These are phyloP conservation scores for Sporobolomyces roseus DNA, from an alignment of 768 basidiomycete genomes.

Conservation along the genomic window DNA sequence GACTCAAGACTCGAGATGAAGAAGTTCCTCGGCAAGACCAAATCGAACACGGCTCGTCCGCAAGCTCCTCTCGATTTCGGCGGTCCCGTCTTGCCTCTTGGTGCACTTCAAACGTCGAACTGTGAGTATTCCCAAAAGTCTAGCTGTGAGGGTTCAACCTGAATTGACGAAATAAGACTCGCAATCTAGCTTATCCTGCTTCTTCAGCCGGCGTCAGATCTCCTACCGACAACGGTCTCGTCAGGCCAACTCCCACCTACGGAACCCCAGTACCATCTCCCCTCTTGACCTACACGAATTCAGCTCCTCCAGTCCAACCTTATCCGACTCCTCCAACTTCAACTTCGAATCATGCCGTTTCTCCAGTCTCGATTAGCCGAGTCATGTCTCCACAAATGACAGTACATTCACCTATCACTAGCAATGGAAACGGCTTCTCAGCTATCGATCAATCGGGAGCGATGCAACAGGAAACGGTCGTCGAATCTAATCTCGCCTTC, in stretches of 20 bases:
- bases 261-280: not conserved
- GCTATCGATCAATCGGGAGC: not conserved
- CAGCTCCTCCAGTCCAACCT: not conserved
- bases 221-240: not conserved
- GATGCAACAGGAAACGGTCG: too few species aligned
- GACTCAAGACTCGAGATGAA: constrained; percentile 13
- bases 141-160: too few species aligned
- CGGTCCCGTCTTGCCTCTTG: constrained; percentile 8
- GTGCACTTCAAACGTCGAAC: not conserved
- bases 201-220: not conserved
- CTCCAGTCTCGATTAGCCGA: not conserved
- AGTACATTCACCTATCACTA: not conserved
- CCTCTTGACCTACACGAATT: not conserved
- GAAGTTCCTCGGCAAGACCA: constrained; percentile 30
- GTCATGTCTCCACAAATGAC: not conserved
- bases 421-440: not conserved
- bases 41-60: not conserved
- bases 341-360: not conserved
- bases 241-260: constrained; percentile 6
- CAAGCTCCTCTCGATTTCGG: constrained; percentile 11
- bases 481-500: not conserved
- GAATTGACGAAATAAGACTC: too few species aligned
- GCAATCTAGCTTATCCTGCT: too few species aligned
- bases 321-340: not conserved
- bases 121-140: not conserved